Evolutionary conservation across 2,329 filamentous ascomycete genomes (phyloP), one percentile per base, ranked within the genome.

Genomic region (Fusarium sulawesiense): DNA sequence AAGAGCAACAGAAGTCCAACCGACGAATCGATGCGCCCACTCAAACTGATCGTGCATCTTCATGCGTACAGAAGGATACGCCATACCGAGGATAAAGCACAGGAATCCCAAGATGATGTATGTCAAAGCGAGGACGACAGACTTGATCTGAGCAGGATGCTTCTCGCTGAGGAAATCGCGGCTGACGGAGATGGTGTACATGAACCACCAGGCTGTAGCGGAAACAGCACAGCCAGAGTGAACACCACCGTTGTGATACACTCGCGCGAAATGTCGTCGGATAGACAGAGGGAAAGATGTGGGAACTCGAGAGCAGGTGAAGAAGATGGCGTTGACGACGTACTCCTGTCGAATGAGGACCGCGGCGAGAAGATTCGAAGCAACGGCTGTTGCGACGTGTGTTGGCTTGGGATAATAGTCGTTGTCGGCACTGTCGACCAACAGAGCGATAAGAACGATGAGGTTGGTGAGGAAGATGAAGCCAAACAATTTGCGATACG

Each of bases 31-130:
- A 78, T 93, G 91, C 37, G 85, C 85, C 54, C 86, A 79, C 78
- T 93, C 91, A 73, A 92, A 93, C 63, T 84, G 80, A 76, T 93
- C 86, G 78, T 93, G 91, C 68, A 76, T 73, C 70, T 75, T 63
- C 62, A 78, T 59, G 0, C 57, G 66, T 23, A 77, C 74, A 34
- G 76, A 34, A 14, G 71, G 71, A 40, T 73, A 65, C 1, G 71
- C 71, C 63, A 72, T 73, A 4, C 30, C 74, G 34, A 76, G 54
- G 7, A 79, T 80, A 16, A 70, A 71, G 3, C 34, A 50, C 2
- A 70, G 64, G 3, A 71, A 49, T 12, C 44, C 41, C 11, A 70
- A 21, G 54, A 75, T 78, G 48, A 67, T 68, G 13, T 66, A 75
- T 1, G 77, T 73, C 49, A 77, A 73, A n/a, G 74, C 75, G 6